phyloP scores from a whole-genome alignment of 176 grass and related monocot species.

The Miscanthus lutarioriparius region DNA sequence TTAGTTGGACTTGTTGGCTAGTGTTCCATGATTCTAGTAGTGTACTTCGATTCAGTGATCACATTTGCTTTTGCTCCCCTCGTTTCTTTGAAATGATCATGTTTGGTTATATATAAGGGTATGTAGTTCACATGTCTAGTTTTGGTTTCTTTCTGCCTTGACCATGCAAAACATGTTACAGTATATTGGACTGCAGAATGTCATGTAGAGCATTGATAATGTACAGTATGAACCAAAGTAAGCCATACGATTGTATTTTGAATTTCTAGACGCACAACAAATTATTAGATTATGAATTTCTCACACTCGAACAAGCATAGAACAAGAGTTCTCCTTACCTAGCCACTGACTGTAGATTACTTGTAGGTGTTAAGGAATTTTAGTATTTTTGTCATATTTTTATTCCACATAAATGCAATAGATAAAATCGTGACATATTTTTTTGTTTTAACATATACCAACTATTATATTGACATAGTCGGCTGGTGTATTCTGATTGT shows the following conservation, averaged over 20 bases:
- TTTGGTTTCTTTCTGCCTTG: neutral
- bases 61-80: neutral
- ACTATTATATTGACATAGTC: too few species aligned
- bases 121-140: neutral
- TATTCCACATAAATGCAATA: too few species aligned
- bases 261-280: too few species aligned
- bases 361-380: too few species aligned
- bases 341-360: neutral
- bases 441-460: too few species aligned
- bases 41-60: neutral
- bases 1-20: slow-evolving; percentile 17
- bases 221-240: neutral
- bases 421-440: too few species aligned
- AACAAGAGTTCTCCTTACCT: neutral
- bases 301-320: too few species aligned
- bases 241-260: too few species aligned
- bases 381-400: too few species aligned
- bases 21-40: neutral
- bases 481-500: too few species aligned
- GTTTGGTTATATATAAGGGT: neutral
- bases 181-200: neutral
- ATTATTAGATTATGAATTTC: neutral
- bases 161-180: neutral
- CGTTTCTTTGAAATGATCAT: neutral
- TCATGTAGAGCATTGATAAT: neutral